phyloP scores from a whole-genome alignment of 345 rosid genomes.

The Pistacia vera region DNA sequence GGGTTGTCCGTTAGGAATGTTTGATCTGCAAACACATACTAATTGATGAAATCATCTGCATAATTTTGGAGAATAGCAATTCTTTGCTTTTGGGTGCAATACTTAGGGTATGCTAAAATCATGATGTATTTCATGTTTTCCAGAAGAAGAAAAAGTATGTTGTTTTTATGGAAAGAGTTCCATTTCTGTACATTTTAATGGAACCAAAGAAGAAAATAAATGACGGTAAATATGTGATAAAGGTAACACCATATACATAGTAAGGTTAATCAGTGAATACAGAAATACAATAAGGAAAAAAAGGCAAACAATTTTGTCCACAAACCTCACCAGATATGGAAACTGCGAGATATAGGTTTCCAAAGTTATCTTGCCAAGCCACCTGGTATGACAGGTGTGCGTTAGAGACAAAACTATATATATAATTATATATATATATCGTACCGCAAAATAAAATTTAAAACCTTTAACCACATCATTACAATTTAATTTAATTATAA shows the following conservation, averaged over 20 bases:
- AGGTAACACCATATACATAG: neutral
- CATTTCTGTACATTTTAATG: neutral
- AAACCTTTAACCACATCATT: neutral
- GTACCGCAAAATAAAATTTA: neutral
- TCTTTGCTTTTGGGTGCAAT: neutral
- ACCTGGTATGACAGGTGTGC: slow-evolving; percentile 43
- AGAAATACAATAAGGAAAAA: neutral
- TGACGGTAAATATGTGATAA: too few species aligned
- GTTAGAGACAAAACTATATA: slow-evolving; percentile 14
- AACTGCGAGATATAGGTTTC: slow-evolving; percentile 96
- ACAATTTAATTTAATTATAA: slow-evolving; percentile 21
- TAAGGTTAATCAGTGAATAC: neutral
- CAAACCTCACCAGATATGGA: slow-evolving; percentile 98
- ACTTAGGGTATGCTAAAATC: neutral
- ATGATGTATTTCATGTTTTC: neutral
- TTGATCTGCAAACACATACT: slow-evolving; percentile 55
- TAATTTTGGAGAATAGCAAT: neutral
- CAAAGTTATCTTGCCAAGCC: slow-evolving; percentile 96
- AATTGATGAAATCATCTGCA: neutral
- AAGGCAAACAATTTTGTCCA: neutral
- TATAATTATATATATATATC: neutral
- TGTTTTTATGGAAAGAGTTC: too few species aligned
- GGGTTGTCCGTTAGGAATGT: slow-evolving; percentile 90
- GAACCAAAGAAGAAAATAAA: neutral
- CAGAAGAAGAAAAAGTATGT: neutral